A percentile compares a stretch with the other conserved stretches of the same genome.
phyloP scores from a whole-genome alignment of 1,284 basidiomycete species.

The Ganoderma boninense region DNA sequence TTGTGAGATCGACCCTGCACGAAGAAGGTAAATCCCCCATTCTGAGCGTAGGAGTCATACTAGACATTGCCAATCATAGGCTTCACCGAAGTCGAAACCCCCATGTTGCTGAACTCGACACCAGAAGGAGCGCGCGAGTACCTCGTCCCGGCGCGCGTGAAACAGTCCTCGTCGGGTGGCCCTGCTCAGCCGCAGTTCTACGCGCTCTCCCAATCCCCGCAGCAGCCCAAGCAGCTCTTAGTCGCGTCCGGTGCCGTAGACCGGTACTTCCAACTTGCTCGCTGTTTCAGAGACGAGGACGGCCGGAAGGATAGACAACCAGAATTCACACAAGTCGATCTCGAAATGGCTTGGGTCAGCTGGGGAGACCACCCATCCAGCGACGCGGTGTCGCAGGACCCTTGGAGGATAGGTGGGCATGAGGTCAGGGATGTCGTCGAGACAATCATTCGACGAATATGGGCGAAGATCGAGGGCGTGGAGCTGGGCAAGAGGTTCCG shows the following conservation, averaged over 20 bases:
- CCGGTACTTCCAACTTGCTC: constrained; percentile 92
- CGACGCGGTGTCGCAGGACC: constrained; percentile 37
- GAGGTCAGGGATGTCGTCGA: constrained; percentile 85
- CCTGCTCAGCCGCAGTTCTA: constrained; percentile 75
- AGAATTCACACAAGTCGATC: constrained; percentile 96
- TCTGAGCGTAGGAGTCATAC: neutral
- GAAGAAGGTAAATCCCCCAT: constrained; percentile 62
- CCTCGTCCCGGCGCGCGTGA: constrained; percentile 86
- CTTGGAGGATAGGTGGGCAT: constrained; percentile 86
- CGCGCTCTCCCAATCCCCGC: constrained; percentile 93
- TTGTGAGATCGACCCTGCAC: constrained; percentile 79
- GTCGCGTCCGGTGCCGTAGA: constrained; percentile 92
- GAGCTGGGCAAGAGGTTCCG: constrained; percentile 68
- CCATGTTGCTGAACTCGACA: constrained; percentile 90
- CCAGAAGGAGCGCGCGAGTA: constrained; percentile 96
- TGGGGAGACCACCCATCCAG: constrained; percentile 57
- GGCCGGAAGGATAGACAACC: constrained; percentile 94
- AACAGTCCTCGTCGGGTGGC: constrained; percentile 29
- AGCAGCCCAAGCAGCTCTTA: constrained; percentile 95
- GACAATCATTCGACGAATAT: constrained; percentile 75
- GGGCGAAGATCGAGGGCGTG: constrained; percentile 70
- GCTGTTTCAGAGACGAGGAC: constrained; percentile 96
- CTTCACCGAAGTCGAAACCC: constrained; percentile 94
- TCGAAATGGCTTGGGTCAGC: constrained; percentile 95
- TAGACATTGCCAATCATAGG: constrained; percentile 50